phyloP scores from a whole-genome alignment of 345 rosid species.

The Rhodamnia argentea region DNA sequence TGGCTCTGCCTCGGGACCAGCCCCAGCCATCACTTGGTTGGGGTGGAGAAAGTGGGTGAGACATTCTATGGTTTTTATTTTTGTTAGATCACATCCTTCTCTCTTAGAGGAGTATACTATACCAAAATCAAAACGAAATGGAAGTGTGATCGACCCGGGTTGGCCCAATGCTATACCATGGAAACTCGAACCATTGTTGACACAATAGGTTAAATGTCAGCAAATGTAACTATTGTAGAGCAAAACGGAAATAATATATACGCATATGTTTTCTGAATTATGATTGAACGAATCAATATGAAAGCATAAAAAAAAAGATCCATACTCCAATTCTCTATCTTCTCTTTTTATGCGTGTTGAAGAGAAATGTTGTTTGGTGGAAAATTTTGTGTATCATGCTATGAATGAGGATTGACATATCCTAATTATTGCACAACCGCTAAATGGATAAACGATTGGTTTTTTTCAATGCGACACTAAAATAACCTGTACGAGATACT shows the following conservation, averaged over 20 bases:
- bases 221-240: neutral
- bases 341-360: no score
- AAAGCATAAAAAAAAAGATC: no score
- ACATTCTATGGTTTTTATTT: neutral
- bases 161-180: no score
- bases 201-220: neutral
- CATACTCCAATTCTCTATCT: no score
- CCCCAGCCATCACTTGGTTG: no score
- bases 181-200: no score
- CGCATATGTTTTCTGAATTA: no score
- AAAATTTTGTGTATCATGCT: neutral
- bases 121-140: no score
- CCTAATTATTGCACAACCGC: accelerated
- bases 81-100: neutral
- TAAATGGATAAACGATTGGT: neutral
- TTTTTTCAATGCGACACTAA: accelerated
- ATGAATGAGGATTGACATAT: neutral
- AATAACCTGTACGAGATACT: neutral
- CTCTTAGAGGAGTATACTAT: neutral
- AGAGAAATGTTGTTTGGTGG: neutral
- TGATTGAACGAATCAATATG: no score
- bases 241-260: no score
- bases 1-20: no score
- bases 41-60: neutral
- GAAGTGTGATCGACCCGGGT: no score